Percentiles rank a stretch among this genome's conserved stretches.
phyloP scores from a whole-genome alignment of 805 yeast species.

The Priceomyces medius region DNA sequence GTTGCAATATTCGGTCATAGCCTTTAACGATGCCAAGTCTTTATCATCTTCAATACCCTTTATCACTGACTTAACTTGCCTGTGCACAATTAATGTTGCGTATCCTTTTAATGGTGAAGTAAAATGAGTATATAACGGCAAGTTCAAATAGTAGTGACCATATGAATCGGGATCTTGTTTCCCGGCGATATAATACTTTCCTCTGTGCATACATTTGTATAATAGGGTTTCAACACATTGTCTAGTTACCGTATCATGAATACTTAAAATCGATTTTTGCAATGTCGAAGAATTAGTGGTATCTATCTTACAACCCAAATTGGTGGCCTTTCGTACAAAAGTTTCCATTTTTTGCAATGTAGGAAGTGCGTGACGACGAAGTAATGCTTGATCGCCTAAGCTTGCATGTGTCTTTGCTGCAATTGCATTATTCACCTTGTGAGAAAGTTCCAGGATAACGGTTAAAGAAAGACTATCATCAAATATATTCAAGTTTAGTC shows the following conservation, averaged over 20 bases:
- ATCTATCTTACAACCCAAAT: slow-evolving; percentile 68
- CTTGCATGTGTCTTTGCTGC: slow-evolving; percentile 77
- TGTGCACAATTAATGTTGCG: slow-evolving; percentile 88
- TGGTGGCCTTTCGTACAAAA: slow-evolving; percentile 67
- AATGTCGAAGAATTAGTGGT: slow-evolving; percentile 70
- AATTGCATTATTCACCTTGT: slow-evolving; percentile 78
- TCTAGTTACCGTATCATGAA: slow-evolving; percentile 62
- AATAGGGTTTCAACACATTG: slow-evolving; percentile 76
- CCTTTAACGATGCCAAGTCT: slow-evolving; percentile 69
- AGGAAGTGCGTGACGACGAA: slow-evolving; percentile 87
- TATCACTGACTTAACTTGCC: slow-evolving; percentile 77
- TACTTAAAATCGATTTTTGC: slow-evolving; percentile 64
- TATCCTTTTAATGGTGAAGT: slow-evolving; percentile 90
- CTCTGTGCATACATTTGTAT: slow-evolving; percentile 78
- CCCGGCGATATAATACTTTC: slow-evolving; percentile 87
- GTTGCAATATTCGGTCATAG: slow-evolving; percentile 88
- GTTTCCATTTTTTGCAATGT: slow-evolving; percentile 76
- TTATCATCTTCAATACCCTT: slow-evolving; percentile 35
- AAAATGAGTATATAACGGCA: slow-evolving; percentile 89
- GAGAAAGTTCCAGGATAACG: slow-evolving; percentile 70
- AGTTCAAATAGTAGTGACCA: slow-evolving; percentile 77
- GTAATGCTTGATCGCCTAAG: slow-evolving; percentile 76
- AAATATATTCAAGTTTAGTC: slow-evolving; percentile 70
- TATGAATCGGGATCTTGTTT: slow-evolving; percentile 74
- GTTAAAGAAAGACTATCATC: slow-evolving; percentile 56